These are phyloP conservation scores for Colletotrichum caudatum DNA, from an alignment of 2,329 filamentous ascomycete genomes.

Conservation along the genomic window DNA sequence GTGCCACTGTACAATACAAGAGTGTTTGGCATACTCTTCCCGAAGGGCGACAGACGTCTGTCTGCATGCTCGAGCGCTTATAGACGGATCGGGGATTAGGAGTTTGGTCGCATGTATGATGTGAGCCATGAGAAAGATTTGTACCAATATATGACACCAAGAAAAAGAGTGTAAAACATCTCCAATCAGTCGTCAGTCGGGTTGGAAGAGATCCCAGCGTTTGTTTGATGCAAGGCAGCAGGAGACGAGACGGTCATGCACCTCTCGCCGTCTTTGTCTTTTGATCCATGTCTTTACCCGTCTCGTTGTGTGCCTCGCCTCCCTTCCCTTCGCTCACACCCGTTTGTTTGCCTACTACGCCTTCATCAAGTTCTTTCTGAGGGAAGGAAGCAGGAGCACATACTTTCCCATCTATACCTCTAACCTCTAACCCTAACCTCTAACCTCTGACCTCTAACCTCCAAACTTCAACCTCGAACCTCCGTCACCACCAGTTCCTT, in stretches of 20 bases:
- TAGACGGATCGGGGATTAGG: constrained; percentile 8
- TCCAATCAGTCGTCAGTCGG: neutral
- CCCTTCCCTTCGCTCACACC: neutral
- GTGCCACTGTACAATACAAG: constrained; percentile 28
- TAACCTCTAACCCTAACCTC: too few species aligned
- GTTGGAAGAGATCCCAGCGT: neutral
- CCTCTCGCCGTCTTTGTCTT: neutral
- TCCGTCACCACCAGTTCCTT: too few species aligned
- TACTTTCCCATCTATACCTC: neutral
- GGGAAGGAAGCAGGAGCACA: too few species aligned
- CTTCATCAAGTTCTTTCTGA: neutral
- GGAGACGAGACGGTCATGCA: neutral
- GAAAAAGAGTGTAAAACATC: constrained; percentile 28
- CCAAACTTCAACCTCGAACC: too few species aligned
- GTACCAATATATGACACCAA: constrained; percentile 22
- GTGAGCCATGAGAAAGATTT: neutral
- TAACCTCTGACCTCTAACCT: neutral
- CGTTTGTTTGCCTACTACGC: too few species aligned
- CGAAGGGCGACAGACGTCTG: too few species aligned
- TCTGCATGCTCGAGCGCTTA: neutral
- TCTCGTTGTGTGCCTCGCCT: neutral
- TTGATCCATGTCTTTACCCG: too few species aligned
- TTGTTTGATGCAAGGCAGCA: neutral
- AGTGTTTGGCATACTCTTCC: neutral
- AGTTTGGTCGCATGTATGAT: constrained; percentile 32